Base-by-base conservation (phyloP, 805 yeast genomes). In the Myxozyma neotropica region DNA sequence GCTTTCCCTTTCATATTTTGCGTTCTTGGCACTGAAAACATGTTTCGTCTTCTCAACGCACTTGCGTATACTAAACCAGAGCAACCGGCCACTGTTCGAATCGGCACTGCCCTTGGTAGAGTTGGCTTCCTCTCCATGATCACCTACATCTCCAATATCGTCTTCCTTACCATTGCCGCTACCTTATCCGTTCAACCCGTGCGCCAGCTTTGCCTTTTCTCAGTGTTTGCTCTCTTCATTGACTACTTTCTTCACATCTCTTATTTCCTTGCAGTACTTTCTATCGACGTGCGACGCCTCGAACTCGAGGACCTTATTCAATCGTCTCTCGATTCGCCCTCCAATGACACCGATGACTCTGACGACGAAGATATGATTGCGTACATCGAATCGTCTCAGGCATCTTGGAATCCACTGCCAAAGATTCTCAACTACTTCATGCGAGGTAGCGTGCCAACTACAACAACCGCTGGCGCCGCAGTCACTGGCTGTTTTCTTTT, bases 241-340 rank as follows among this genome's bases (percentile, higher is more conserved):
- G 89, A 87, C 63, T 87, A 83, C 68, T 57, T 80, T 4, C 73
- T 89, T 39, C 89, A 85, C 64, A 69, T 83, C 50, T 81, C 92
- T 0, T 88, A 78, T 70, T 81, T 88, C 59, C 75, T 84, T 1
- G 83, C 90, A 0, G 82, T 88, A 1, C 73, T 88, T 31, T 78
- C 86, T 17, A 81, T 89, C 39, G 96, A 89, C 73, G 73, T 85
- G 31, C 80, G 85, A 48, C 77, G 89, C 55, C 71, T 81, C 27
- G 92, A 86, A 65, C 76, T 86, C 17, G 80, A 80, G 15, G 89
- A 85, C 60, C 69, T 84, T 27, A 59, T 60, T 15, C 58, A 48
- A 50, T 55, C 58, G 3, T 53, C 53, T 23, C 39, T 49, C n/a
- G 59, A 39, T 10, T 29, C 39, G 8, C 43, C 58, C 15, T 15